Percentiles rank a stretch among this genome's conserved stretches.
Conservation (phyloP, 2,329 filamentous ascomycete genomes). For the Gaeumannomyces tritici region DNA sequence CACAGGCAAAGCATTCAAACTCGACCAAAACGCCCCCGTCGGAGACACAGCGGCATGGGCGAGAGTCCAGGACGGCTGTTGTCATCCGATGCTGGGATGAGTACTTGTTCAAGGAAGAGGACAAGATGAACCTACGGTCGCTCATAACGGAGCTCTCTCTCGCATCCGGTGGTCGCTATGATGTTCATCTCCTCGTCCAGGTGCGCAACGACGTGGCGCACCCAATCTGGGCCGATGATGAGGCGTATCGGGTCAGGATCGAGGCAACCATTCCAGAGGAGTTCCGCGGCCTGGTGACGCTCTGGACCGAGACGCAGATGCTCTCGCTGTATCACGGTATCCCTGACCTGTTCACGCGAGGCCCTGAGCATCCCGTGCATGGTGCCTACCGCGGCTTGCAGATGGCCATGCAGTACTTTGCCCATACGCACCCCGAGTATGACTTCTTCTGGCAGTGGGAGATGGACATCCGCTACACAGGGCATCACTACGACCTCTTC, state of each 20-base stretch:
- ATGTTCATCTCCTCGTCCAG: constrained; percentile 77
- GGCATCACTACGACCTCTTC: constrained; percentile 73
- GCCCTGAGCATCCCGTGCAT: constrained; percentile 67
- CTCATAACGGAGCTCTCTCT: constrained; percentile 76
- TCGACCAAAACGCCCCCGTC: neutral
- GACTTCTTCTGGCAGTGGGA: constrained; percentile 95
- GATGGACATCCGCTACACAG: constrained; percentile 85
- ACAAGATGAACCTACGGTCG: constrained; percentile 71
- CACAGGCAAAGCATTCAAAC: constrained; percentile 6
- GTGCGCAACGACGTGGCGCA: constrained; percentile 66
- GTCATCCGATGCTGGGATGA: constrained; percentile 77
- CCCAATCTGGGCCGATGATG: constrained; percentile 69
- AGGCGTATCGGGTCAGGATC: constrained; percentile 57
- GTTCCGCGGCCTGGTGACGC: constrained; percentile 77
- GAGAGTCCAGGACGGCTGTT: constrained; percentile 57
- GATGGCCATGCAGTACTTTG: constrained; percentile 93
- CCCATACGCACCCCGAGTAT: constrained; percentile 78
- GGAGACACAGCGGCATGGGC: constrained; percentile 8
- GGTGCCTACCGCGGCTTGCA: constrained; percentile 87
- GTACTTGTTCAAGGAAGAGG: constrained; percentile 69
- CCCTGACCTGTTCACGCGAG: constrained; percentile 61
- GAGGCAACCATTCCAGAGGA: constrained; percentile 66
- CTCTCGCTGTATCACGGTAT: constrained; percentile 79
- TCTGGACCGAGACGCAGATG: constrained; percentile 96
- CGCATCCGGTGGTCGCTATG: constrained; percentile 76